phyloP scores from a whole-genome alignment of 345 rosid species.

The Pistacia atlantica region DNA sequence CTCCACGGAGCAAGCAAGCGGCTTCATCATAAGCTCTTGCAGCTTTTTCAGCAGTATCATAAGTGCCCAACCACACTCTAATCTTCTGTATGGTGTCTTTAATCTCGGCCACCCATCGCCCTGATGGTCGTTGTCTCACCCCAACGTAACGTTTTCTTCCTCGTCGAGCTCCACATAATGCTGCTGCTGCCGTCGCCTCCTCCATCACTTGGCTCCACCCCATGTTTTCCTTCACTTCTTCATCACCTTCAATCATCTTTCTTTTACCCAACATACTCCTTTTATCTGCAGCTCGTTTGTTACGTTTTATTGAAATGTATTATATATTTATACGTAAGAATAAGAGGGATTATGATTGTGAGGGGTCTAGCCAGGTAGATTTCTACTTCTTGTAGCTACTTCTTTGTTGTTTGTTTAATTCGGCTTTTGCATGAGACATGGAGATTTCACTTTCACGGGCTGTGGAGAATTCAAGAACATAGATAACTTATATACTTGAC shows the following conservation, averaged over 20 bases:
- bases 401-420: slow-evolving; percentile 17
- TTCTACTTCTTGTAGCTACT: slow-evolving; percentile 21
- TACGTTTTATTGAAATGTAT: no score
- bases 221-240: slow-evolving; percentile 7
- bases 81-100: slow-evolving; percentile 58
- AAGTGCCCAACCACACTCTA: slow-evolving; percentile 56
- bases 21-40: slow-evolving; percentile 63
- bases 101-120: slow-evolving; percentile 57
- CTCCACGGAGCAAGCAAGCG: slow-evolving; percentile 55
- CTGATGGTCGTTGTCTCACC: slow-evolving; percentile 53
- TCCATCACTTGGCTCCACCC: slow-evolving; percentile 32
- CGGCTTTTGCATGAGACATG: slow-evolving; percentile 14
- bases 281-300: no score
- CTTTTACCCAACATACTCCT: slow-evolving; percentile 7
- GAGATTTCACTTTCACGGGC: slow-evolving; percentile 6
- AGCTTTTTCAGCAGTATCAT: slow-evolving; percentile 54
- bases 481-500: background rate
- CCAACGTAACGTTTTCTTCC: slow-evolving; percentile 44
- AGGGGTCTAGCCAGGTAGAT: background rate
- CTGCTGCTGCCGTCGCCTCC: slow-evolving; percentile 24
- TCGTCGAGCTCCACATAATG: slow-evolving; percentile 29
- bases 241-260: slow-evolving; percentile 13
- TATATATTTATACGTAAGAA: background rate
- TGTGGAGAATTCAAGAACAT: slow-evolving; percentile 10
- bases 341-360: background rate